Evolutionary conservation across 192 early-diverging fungal genomes (phyloP).

Genomic region (Haplosporangium gracile): DNA sequence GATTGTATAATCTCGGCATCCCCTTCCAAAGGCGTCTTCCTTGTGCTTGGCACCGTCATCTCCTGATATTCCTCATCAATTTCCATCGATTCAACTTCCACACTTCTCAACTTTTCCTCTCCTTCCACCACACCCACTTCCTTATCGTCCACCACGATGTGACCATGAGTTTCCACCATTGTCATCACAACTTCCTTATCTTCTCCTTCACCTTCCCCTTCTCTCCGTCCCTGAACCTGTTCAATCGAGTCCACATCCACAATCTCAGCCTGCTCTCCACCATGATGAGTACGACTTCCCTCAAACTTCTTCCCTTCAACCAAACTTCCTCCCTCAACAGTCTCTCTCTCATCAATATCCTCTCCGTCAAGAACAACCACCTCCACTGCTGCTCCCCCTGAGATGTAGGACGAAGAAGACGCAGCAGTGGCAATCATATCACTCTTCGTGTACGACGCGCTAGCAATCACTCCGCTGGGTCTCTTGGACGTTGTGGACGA

Average conservation of each 20-base stretch:
- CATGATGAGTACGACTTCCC: not conserved
- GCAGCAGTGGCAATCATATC: not conserved
- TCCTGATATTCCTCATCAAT: not conserved
- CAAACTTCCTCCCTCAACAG: not conserved
- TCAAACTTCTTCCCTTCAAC: not conserved
- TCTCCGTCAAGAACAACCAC: not conserved
- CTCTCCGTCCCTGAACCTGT: not conserved
- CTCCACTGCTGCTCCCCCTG: not conserved
- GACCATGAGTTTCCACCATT: no score
- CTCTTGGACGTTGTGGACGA: not conserved
- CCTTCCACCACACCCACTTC: not conserved
- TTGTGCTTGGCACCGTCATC: not conserved
- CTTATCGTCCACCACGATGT: not conserved
- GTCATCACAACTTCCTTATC: not conserved
- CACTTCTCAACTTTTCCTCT: not conserved
- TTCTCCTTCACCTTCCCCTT: not conserved
- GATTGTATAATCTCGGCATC: not conserved
- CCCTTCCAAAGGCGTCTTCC: not conserved
- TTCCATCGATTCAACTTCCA: not conserved
- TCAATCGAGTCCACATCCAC: conserved; percentile 11
- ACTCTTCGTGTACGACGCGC: not conserved
- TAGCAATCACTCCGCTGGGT: not conserved
- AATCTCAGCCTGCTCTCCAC: not conserved
- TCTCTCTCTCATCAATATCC: not conserved
- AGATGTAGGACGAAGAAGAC: not conserved